Evolutionary conservation across 352 stramenopile species (phyloP).

Genomic region (Globisporangium okanoganense): DNA sequence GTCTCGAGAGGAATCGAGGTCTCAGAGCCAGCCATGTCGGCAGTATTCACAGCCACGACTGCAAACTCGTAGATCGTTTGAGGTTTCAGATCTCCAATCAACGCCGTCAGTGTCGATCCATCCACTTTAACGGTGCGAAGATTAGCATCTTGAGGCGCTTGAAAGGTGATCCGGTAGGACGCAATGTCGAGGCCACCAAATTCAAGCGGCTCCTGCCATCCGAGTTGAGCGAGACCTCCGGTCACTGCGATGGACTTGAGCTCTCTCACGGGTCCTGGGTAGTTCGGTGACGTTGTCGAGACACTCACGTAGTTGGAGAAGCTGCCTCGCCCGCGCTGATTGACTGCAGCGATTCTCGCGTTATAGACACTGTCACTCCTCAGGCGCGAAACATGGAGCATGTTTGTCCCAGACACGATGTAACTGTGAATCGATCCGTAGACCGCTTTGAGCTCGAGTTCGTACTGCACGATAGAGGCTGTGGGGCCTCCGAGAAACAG

Average conservation of each 20-base stretch:
- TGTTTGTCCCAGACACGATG: not conserved
- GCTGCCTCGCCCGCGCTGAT: slow-evolving; percentile 22
- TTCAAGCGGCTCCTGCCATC: slow-evolving; percentile 29
- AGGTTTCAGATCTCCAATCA: slow-evolving; percentile 26
- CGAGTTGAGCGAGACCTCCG: slow-evolving; percentile 24
- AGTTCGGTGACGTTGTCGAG: slow-evolving; percentile 20
- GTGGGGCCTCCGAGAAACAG: slow-evolving; percentile 22
- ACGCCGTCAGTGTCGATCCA: not conserved
- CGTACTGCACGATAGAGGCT: slow-evolving; percentile 16
- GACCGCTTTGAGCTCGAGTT: slow-evolving; percentile 5
- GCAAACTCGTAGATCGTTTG: slow-evolving; percentile 25
- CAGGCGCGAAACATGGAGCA: slow-evolving; percentile 18
- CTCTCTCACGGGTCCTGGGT: slow-evolving; percentile 18
- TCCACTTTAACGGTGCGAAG: slow-evolving; percentile 12
- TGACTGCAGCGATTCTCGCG: slow-evolving; percentile 19
- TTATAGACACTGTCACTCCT: slow-evolving; percentile 25
- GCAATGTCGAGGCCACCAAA: slow-evolving; percentile 25
- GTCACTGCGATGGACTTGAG: slow-evolving; percentile 14
- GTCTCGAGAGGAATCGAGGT: slow-evolving; percentile 14
- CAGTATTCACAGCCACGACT: slow-evolving; percentile 27
- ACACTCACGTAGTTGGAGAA: slow-evolving; percentile 16
- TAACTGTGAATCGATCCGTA: not conserved
- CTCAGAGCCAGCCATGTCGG: slow-evolving; percentile 10
- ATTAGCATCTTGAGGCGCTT: slow-evolving; percentile 6
- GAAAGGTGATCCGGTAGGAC: slow-evolving; percentile 21